phyloP scores from a whole-genome alignment of 306 rosid species.

The Senna tora region DNA sequence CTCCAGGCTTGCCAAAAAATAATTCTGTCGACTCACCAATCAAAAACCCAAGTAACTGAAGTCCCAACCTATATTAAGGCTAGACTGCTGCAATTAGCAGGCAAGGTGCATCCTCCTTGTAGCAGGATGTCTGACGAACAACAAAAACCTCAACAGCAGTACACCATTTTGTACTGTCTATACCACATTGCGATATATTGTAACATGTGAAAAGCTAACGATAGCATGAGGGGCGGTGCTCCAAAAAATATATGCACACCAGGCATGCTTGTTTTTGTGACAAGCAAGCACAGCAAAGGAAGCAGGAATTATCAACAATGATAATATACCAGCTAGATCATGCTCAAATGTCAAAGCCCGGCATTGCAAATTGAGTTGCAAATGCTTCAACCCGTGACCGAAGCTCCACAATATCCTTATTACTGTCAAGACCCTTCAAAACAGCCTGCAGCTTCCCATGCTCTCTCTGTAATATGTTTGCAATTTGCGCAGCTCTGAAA shows the following conservation, averaged over 20 bases:
- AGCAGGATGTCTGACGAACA: constrained; percentile 44
- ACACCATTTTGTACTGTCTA: constrained; percentile 33
- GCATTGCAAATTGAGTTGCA: constrained; percentile 89
- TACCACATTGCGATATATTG: constrained; percentile 36
- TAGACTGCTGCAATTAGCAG: constrained; percentile 35
- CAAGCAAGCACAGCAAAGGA: constrained; percentile 22
- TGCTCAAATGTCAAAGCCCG: constrained; percentile 73
- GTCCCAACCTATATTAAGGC: constrained; percentile 42
- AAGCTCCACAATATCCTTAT: constrained; percentile 76
- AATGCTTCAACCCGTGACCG: constrained; percentile 74
- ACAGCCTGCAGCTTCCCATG: constrained; percentile 65
- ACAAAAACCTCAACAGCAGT: constrained; percentile 33
- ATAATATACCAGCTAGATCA: constrained; percentile 34
- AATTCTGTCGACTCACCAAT: constrained; percentile 40
- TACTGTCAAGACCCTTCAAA: constrained; percentile 59
- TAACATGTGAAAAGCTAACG: constrained; percentile 34
- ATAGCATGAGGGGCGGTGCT: constrained; percentile 27
- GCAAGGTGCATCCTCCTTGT: constrained; percentile 27
- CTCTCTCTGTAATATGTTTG: constrained; percentile 66
- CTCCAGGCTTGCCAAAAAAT: constrained; percentile 41
- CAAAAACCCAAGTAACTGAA: constrained; percentile 41
- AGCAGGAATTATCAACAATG: constrained; percentile 34
- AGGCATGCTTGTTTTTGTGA: constrained; percentile 27
- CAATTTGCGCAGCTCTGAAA: constrained; percentile 73
- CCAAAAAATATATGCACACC: constrained; percentile 36